Conservation (phyloP, 2,329 filamentous ascomycete genomes). For the Coccinonectria pachysandricola region DNA sequence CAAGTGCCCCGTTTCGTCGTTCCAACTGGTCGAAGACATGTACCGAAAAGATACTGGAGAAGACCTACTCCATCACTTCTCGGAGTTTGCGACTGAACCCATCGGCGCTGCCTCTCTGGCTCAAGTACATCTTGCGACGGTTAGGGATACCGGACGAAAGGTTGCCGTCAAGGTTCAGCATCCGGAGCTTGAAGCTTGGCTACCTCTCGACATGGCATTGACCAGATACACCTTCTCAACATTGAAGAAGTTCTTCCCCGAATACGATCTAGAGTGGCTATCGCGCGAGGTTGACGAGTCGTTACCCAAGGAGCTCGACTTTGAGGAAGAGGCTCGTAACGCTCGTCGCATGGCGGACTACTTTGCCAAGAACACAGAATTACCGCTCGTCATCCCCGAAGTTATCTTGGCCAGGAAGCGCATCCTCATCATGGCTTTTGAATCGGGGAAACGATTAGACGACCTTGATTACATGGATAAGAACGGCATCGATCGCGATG, state of each 20-base stretch:
- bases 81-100: slow-evolving; percentile 67
- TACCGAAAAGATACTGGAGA: slow-evolving; percentile 74
- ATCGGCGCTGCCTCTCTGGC: slow-evolving; percentile 91
- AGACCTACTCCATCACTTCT: slow-evolving; percentile 73
- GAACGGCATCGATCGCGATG: slow-evolving; percentile 83
- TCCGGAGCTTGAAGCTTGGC: slow-evolving; percentile 80
- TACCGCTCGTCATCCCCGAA: slow-evolving; percentile 80
- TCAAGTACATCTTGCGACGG: slow-evolving; percentile 81
- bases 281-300: slow-evolving; percentile 88
- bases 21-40: slow-evolving; percentile 79
- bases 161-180: slow-evolving; percentile 98
- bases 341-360: slow-evolving; percentile 70
- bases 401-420: slow-evolving; percentile 83
- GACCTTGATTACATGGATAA: slow-evolving; percentile 79
- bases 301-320: slow-evolving; percentile 85
- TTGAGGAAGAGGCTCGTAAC: slow-evolving; percentile 75
- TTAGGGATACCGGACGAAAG: slow-evolving; percentile 71
- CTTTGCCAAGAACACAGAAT: slow-evolving; percentile 61
- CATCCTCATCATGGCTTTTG: slow-evolving; percentile 91
- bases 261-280: slow-evolving; percentile 95
- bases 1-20: slow-evolving; percentile 85
- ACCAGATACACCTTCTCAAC: slow-evolving; percentile 85
- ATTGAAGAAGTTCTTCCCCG: slow-evolving; percentile 86
- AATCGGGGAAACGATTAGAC: slow-evolving; percentile 77
- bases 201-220: slow-evolving; percentile 73